phyloP scores from a whole-genome alignment of 768 basidiomycete species.

The Galerina marginata region DNA sequence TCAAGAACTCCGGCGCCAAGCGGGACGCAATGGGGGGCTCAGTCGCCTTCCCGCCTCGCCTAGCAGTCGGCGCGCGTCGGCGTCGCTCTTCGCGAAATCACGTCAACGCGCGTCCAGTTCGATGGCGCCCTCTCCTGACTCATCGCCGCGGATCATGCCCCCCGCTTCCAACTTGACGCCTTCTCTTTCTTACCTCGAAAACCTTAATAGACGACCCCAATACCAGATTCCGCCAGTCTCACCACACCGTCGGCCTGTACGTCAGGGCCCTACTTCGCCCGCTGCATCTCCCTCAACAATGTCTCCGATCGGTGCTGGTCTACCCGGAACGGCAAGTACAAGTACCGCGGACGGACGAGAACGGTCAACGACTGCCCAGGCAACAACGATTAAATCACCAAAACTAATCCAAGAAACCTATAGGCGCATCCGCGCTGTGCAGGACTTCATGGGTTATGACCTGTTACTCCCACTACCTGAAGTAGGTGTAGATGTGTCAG shows the following conservation, averaged over 20 bases:
- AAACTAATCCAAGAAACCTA: constrained; percentile 62
- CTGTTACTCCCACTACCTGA: constrained; percentile 54
- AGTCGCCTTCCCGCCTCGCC: constrained; percentile 31
- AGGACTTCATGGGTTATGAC: constrained; percentile 68
- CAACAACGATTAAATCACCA: constrained; percentile 50
- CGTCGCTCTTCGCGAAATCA: constrained; percentile 62
- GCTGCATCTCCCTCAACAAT: constrained; percentile 36
- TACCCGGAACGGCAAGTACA: constrained; percentile 10
- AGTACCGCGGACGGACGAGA: constrained; percentile 25
- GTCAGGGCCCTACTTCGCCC: constrained; percentile 58
- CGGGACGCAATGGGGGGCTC: constrained; percentile 12
- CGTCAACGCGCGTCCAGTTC: constrained; percentile 46
- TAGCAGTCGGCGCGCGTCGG: constrained; percentile 48
- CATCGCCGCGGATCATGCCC: constrained; percentile 46
- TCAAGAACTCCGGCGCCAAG: constrained; percentile 48
- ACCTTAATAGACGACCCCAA: constrained; percentile 29
- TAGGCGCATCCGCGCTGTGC: constrained; percentile 63
- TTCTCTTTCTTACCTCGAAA: constrained; percentile 39
- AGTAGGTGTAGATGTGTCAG: constrained; percentile 10
- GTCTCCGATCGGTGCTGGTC: constrained; percentile 29
- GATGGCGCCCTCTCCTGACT: constrained; percentile 47
- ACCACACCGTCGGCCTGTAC: constrained; percentile 37
- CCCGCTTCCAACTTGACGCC: constrained; percentile 35
- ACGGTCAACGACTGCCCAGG: constrained; percentile 29
- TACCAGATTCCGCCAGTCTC: constrained; percentile 37